Base-by-base conservation (phyloP, 768 basidiomycete species). In the Suillus americanus region DNA sequence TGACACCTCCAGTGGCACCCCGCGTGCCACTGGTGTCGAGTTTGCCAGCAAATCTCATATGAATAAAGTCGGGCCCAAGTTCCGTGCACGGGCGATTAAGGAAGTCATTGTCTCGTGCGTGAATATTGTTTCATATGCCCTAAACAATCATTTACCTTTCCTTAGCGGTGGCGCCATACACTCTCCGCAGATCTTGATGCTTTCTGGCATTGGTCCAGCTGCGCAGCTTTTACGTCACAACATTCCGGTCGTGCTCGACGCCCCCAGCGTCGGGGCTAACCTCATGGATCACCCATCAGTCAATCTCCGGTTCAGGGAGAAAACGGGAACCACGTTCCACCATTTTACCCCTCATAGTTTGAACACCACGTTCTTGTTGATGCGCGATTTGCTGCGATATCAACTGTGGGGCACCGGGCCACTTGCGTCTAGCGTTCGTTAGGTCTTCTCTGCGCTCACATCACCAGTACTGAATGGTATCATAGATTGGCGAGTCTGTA, bases 121-220 rank as follows among this genome's bases (percentile, higher is more conserved):
- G 14, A n/a, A n/a, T n/a, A 0, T 16, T 25, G 14, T 18, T 43
- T 13, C 14, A 2, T 35, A 13, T 20, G 38, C 28, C 30, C 3
- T 16, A 2, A 23, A 13, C 16, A 18, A 16, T 51, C 10, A 33
- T 14, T 60, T 56, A 62, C 57, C n/a, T 41, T 14, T 20, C 55
- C 48, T 38, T 40, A 89, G 88, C 14, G 87, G 83, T 37, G 88
- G 88, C 0, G 82, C 88, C 3, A 73, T 90, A 8, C 87, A 90
- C 67, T 83, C 87, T 7, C 89, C 89, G 4, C 76, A 90, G 79
- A 83, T 91, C 60, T 80, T 91, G 16, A 82, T 90, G 81, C 80
- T 91, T 20, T 91, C 90, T 20, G 94, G 94, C 13, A 78, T 95
- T 55, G 94, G 93, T 3, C 90, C 91, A 41, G 80, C 81, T 2